Evolutionary conservation across 202 grass and related monocot genomes (phyloP).

Genomic region (Saccharum hybrid): DNA sequence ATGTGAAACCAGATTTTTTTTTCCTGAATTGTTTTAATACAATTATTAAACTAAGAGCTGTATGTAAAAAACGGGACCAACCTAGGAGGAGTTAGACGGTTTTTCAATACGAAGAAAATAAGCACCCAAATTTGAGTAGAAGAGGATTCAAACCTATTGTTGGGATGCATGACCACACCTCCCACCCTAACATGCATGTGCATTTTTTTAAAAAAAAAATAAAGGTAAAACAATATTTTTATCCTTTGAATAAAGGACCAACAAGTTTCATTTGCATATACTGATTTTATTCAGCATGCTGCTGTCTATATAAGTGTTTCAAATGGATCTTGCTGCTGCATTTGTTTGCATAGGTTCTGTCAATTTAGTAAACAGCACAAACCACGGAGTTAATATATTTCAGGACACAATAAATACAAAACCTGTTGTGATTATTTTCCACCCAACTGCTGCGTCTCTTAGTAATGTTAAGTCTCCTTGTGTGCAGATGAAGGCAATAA

Average conservation of each 20-base stretch:
- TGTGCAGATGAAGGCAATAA: conserved; percentile 63
- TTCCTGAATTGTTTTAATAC: background rate
- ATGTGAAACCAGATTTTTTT: conserved; percentile 37
- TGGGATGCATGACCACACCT: background rate
- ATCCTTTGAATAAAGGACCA: background rate
- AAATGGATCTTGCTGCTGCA: background rate
- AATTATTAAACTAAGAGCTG: background rate
- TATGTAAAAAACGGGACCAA: background rate
- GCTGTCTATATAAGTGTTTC: background rate
- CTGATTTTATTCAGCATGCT: background rate
- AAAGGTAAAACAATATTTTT: background rate
- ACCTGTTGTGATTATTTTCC: background rate
- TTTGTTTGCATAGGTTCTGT: background rate
- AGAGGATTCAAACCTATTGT: background rate
- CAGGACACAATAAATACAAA: background rate
- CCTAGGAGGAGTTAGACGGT: background rate
- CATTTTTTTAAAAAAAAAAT: background rate
- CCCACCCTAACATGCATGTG: background rate
- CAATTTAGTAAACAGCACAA: conserved; percentile 23
- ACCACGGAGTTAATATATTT: conserved; percentile 6
- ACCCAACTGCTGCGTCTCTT: background rate
- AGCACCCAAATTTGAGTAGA: background rate
- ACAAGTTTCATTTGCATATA: background rate
- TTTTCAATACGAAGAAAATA: background rate
- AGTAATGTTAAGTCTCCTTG: conserved; percentile 9